Conservation (phyloP, 2,329 filamentous ascomycete species). For the Fusarium domesticum region DNA sequence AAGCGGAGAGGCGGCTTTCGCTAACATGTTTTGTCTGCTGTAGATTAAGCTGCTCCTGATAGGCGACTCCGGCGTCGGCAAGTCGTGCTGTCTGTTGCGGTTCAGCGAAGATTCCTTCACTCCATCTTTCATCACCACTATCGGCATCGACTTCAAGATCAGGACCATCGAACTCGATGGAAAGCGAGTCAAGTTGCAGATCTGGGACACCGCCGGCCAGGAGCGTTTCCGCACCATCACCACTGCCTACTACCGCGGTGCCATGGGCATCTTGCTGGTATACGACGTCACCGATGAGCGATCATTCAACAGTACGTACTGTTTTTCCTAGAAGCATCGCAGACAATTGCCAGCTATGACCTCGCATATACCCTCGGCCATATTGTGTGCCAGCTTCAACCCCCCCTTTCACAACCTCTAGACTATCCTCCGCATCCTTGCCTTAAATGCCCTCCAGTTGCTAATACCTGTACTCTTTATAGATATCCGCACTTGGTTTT, state of each 20-base stretch:
- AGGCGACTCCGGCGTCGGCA: constrained; percentile 93
- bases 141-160: constrained; percentile 99
- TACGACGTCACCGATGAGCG: constrained; percentile 98
- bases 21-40: constrained; percentile 16
- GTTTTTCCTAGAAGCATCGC: background rate
- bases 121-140: constrained; percentile 96
- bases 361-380: background rate
- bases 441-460: background rate
- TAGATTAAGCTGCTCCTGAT: constrained; percentile 97
- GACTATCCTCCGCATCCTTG: background rate
- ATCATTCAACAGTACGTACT: constrained; percentile 84
- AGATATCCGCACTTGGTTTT: constrained; percentile 99
- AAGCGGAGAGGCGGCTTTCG: constrained; percentile 2
- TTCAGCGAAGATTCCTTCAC: constrained; percentile 98
- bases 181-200: constrained; percentile 98
- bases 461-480: constrained; percentile 16
- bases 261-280: constrained; percentile 95
- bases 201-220: constrained; percentile 98
- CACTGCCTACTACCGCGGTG: constrained; percentile 95
- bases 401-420: constrained; percentile 1
- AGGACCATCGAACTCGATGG: constrained; percentile 98
- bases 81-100: constrained; percentile 93
- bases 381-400: constrained; percentile 1
- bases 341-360: background rate
- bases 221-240: constrained; percentile 99